Conservation (phyloP, 805 yeast species). For the Diddensiella santjacobensis region DNA sequence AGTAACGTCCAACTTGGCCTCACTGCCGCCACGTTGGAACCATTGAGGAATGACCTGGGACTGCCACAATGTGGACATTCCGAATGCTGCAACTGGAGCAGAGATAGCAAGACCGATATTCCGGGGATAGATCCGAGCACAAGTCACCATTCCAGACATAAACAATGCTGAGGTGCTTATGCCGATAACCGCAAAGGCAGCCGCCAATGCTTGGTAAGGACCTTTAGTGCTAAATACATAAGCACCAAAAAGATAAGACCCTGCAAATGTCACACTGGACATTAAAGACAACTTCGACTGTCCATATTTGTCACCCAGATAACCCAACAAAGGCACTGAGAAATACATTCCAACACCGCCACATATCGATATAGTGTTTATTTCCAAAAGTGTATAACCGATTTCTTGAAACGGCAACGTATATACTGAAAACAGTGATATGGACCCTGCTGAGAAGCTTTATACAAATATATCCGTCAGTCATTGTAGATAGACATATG, state of each 20-base stretch:
- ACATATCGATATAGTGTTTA: constrained; percentile 69
- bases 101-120: constrained; percentile 78
- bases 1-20: constrained; percentile 18
- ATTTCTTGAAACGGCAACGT: constrained; percentile 60
- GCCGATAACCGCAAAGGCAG: constrained; percentile 35
- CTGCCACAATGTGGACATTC: constrained; percentile 72
- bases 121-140: constrained; percentile 80
- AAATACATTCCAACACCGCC: constrained; percentile 80
- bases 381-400: constrained; percentile 61
- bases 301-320: constrained; percentile 80
- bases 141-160: constrained; percentile 46
- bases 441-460: constrained; percentile 67
- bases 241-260: constrained; percentile 59
- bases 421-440: constrained; percentile 75
- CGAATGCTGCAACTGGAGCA: constrained; percentile 84
- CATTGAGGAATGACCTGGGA: constrained; percentile 48
- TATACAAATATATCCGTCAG: constrained; percentile 14
- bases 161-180: constrained; percentile 38
- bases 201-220: constrained; percentile 17
- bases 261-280: constrained; percentile 57
- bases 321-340: constrained; percentile 77
- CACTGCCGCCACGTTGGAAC: constrained; percentile 34
- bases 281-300: constrained; percentile 66
- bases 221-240: constrained; percentile 30
- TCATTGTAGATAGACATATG: neutral